A percentile compares a stretch with the other conserved stretches of the same genome.
Conservation (phyloP, 208 protist species). For the Angomonas deanei region DNA sequence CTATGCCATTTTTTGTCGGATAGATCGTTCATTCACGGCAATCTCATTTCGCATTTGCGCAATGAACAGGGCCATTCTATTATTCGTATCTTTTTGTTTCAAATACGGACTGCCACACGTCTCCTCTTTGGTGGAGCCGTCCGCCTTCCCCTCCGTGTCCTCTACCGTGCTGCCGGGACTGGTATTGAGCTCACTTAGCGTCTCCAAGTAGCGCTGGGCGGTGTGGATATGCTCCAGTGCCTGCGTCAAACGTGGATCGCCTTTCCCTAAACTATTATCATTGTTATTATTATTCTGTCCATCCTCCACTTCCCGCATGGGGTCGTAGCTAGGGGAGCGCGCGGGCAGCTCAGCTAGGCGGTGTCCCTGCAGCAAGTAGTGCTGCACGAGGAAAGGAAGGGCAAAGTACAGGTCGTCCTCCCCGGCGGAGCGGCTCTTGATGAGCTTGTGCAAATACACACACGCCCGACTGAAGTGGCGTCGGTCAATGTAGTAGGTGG, state of each 20-base stretch:
- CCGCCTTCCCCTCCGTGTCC: neutral
- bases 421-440: slow-evolving; percentile 23
- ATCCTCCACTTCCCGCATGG: neutral
- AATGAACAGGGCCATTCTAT: neutral
- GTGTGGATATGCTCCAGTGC: slow-evolving; percentile 20
- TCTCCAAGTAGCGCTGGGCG: slow-evolving; percentile 14
- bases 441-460: slow-evolving; percentile 66
- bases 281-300: too few species aligned
- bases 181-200: slow-evolving; percentile 3
- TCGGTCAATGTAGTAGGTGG: slow-evolving; percentile 49
- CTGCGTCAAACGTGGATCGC: neutral
- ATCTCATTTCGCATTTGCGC: neutral
- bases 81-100: too few species aligned
- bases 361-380: slow-evolving; percentile 49
- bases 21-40: neutral
- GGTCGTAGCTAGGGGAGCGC: slow-evolving; percentile 45
- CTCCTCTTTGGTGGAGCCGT: neutral
- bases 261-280: too few species aligned
- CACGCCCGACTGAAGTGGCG: slow-evolving; percentile 42
- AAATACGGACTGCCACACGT: neutral
- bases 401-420: slow-evolving; percentile 55
- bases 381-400: slow-evolving; percentile 55
- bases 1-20: neutral
- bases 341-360: slow-evolving; percentile 39
- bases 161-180: neutral